Evolutionary conservation across 1,284 basidiomycete species (phyloP).

Genomic region (Trichosporon asahii): DNA sequence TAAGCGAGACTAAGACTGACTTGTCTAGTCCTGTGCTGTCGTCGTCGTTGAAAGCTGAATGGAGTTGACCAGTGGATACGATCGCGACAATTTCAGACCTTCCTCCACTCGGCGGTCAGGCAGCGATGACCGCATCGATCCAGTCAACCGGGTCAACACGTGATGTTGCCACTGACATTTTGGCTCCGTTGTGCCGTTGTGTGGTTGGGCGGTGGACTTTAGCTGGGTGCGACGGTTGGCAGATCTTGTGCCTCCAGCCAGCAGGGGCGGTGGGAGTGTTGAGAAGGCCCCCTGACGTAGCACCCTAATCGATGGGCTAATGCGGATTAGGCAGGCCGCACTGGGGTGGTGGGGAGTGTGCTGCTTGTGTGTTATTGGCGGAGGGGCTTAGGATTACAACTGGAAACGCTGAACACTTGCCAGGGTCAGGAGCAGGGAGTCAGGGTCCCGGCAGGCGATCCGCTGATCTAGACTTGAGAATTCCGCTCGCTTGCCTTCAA

Average conservation of each 20-base stretch:
- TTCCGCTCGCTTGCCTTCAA: not conserved
- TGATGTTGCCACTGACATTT: not conserved
- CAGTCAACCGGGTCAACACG: not conserved
- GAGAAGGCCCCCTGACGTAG: not conserved
- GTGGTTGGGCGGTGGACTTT: not conserved
- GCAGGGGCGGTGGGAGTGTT: not conserved
- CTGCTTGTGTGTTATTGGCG: not conserved
- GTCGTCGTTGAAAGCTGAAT: not conserved
- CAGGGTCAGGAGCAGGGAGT: not conserved
- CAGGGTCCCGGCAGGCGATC: constrained; percentile 7
- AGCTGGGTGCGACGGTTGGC: not conserved
- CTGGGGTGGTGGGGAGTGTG: not conserved
- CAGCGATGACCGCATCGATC: not conserved
- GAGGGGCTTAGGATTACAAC: not conserved
- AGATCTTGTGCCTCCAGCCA: not conserved
- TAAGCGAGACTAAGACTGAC: not conserved
- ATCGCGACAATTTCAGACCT: not conserved
- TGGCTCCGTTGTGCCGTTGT: not conserved
- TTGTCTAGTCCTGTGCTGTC: constrained; percentile 12
- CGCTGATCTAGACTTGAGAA: constrained; percentile 6
- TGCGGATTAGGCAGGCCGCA: not conserved
- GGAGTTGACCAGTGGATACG: not conserved
- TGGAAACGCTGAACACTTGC: not conserved
- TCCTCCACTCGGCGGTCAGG: not conserved
- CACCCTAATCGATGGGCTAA: not conserved